Percentiles rank a stretch among this genome's conserved stretches.
Evolutionary conservation across 306 rosid genomes (phyloP).

Genomic region (Lithocarpus polystachyus): DNA sequence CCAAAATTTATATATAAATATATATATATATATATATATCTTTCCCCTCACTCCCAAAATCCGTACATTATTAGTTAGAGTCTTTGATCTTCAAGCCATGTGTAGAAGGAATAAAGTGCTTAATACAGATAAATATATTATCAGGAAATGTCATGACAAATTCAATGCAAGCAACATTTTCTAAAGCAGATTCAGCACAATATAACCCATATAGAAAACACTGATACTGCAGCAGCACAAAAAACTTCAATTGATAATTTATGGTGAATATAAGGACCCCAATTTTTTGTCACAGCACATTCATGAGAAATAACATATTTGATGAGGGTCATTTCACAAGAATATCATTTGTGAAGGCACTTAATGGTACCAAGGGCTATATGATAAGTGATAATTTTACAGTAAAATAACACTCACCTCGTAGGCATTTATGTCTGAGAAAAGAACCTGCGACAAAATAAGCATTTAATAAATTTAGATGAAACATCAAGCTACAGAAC

Average conservation of each 20-base stretch:
- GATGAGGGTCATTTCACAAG: not conserved
- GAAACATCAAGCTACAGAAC: not conserved
- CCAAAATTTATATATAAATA: too few relatives aligned
- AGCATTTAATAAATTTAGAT: conserved; percentile 1
- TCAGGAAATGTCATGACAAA: not conserved
- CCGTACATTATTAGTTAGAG: not conserved
- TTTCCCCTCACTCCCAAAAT: not conserved
- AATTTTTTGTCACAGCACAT: not conserved
- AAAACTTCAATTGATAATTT: not conserved
- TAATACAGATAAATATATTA: not conserved
- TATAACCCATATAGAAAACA: not conserved
- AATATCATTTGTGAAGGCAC: not conserved
- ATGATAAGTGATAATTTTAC: conserved; percentile 1
- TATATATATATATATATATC: too few relatives aligned
- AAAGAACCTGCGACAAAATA: conserved; percentile 68
- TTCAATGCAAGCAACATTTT: not conserved
- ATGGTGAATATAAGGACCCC: not conserved
- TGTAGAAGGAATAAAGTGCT: not conserved
- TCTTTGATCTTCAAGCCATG: not conserved
- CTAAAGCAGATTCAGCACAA: not conserved
- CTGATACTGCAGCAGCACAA: not conserved
- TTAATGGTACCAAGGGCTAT: not conserved
- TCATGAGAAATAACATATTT: not conserved
- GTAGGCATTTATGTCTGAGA: conserved; percentile 83
- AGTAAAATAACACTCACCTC: conserved; percentile 47